phyloP scores from a whole-genome alignment of 257 asterid species.

The Solanum bulbocastanum region DNA sequence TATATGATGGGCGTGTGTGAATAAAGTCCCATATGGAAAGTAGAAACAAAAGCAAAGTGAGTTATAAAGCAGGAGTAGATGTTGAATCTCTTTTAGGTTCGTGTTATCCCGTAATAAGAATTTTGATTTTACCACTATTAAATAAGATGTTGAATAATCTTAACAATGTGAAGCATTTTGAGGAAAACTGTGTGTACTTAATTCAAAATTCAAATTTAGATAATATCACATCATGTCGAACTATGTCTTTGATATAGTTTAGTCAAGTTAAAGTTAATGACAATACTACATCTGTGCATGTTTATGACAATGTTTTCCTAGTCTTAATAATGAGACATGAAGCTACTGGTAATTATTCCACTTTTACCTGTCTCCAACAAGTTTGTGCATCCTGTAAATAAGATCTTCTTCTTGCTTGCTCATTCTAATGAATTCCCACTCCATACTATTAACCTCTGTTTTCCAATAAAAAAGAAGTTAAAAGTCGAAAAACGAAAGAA shows the following conservation, averaged over 20 bases:
- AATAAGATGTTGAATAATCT: neutral
- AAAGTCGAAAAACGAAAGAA: neutral
- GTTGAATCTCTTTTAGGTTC: too few species aligned
- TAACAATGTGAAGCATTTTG: neutral
- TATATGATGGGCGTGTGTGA: neutral
- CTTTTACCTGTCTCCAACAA: slow-evolving; percentile 54
- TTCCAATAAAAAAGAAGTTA: neutral
- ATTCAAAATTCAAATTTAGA: neutral
- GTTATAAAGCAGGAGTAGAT: neutral
- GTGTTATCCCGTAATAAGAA: neutral
- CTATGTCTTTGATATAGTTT: neutral
- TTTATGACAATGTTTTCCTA: neutral
- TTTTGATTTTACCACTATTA: neutral
- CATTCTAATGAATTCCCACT: slow-evolving; percentile 36
- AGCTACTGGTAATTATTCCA: neutral
- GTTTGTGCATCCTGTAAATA: slow-evolving; percentile 57
- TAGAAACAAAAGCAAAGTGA: neutral
- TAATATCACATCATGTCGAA: neutral
- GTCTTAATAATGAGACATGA: neutral
- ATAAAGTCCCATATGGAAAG: neutral
- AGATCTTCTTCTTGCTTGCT: slow-evolving; percentile 59
- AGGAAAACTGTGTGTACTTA: neutral
- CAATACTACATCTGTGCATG: neutral
- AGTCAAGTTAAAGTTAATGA: neutral
- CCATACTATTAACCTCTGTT: slow-evolving; percentile 36